Percentiles rank a stretch among this genome's conserved stretches.
Conservation (phyloP, 2,329 filamentous ascomycete species). For the Ophiostoma pallidulum region DNA sequence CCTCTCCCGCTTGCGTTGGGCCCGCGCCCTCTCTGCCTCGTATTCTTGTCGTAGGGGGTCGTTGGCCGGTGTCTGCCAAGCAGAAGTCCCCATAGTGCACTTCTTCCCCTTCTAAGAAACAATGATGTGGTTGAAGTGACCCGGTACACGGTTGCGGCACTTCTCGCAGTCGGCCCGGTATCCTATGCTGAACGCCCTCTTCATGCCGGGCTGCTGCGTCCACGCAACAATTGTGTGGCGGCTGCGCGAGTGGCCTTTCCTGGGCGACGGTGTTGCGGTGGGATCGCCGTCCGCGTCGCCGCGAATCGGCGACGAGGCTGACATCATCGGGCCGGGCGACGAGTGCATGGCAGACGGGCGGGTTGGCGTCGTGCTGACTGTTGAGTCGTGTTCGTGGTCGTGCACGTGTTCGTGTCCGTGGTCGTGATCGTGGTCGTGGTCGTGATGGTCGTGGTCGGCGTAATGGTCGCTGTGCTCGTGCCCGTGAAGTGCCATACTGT, state of each 20-base stretch:
- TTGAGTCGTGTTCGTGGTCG: conserved; percentile 21
- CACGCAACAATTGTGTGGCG: conserved; percentile 51
- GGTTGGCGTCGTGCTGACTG: conserved; percentile 29
- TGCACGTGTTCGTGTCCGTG: conserved; percentile 7
- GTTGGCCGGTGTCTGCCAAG: background rate
- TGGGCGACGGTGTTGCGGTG: conserved; percentile 39
- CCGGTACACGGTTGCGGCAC: conserved; percentile 63
- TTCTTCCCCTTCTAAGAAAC: conserved; percentile 38
- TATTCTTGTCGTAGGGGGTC: background rate
- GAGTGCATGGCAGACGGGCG: conserved; percentile 3
- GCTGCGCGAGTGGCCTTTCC: conserved; percentile 47
- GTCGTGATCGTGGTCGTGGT: conserved; percentile 17
- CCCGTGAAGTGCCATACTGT: conserved; percentile 20
- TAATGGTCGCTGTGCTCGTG: background rate
- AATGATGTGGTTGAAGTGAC: conserved; percentile 74
- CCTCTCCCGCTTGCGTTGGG: background rate
- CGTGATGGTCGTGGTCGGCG: conserved; percentile 12
- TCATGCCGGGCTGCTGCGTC: conserved; percentile 55
- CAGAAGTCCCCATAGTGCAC: background rate
- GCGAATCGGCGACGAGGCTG: conserved; percentile 7
- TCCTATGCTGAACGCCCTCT: conserved; percentile 67
- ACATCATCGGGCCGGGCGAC: conserved; percentile 1
- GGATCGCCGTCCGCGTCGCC: conserved; percentile 23
- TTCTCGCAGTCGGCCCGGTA: conserved; percentile 71
- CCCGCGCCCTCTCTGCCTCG: background rate